A percentile compares a stretch with the other conserved stretches of the same genome.
phyloP scores from a whole-genome alignment of 495 filamentous ascomycete genomes.

The Thozetella sp. region DNA sequence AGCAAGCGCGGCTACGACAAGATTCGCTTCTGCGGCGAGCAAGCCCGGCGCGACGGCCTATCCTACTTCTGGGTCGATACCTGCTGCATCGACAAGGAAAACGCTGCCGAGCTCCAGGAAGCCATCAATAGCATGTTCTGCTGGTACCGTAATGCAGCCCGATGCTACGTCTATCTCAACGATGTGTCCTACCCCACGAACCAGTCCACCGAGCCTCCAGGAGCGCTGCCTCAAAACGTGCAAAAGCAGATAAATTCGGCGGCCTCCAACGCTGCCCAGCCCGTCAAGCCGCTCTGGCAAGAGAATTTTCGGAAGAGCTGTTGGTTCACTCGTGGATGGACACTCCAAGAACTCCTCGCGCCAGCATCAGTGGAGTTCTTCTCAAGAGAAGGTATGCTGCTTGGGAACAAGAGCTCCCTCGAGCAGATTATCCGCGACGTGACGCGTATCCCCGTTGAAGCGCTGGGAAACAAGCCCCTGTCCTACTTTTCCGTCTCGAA shows the following conservation, averaged over 20 bases:
- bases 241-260: background rate
- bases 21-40: slow-evolving; percentile 25
- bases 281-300: slow-evolving; percentile 4
- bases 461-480: slow-evolving; percentile 11
- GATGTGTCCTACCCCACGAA: slow-evolving; percentile 18
- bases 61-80: slow-evolving; percentile 27
- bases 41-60: slow-evolving; percentile 18
- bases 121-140: slow-evolving; percentile 28
- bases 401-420: slow-evolving; percentile 24
- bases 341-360: slow-evolving; percentile 20
- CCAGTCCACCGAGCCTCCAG: no score
- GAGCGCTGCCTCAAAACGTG: no score
- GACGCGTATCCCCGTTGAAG: slow-evolving; percentile 15
- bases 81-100: no score
- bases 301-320: background rate
- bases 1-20: slow-evolving; percentile 25
- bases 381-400: slow-evolving; percentile 11
- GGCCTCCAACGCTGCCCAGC: no score
- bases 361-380: slow-evolving; percentile 30
- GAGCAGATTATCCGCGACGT: slow-evolving; percentile 14
- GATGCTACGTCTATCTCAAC: slow-evolving; percentile 28
- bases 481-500: slow-evolving; percentile 16
- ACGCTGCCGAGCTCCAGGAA: slow-evolving; percentile 20
- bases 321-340: no score
- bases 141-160: slow-evolving; percentile 21